phyloP scores from a whole-genome alignment of 805 yeast genomes.

The Myxozyma neotropica region DNA sequence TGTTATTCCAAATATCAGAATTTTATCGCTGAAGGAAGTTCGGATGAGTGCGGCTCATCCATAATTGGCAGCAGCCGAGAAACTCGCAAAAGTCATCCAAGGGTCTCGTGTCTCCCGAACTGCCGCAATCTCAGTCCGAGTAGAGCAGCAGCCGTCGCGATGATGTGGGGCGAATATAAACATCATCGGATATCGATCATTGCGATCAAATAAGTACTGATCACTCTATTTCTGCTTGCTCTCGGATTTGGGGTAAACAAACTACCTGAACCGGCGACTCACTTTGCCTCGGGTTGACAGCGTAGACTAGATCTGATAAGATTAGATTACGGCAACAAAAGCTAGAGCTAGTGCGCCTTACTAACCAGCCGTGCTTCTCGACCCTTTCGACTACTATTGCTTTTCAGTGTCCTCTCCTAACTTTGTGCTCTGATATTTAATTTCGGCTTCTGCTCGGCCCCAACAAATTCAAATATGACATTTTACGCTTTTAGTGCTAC shows the following conservation, averaged over 20 bases:
- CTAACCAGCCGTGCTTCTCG: neutral
- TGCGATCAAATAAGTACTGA: no score
- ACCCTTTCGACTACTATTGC: neutral
- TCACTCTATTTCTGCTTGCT: no score
- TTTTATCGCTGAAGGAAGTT: no score
- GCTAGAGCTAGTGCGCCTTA: neutral
- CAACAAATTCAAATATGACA: neutral
- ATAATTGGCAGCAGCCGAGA: neutral
- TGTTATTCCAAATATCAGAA: no score
- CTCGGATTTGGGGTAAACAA: no score
- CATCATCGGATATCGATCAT: no score
- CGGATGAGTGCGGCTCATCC: conserved; percentile 3
- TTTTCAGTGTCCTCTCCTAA: neutral
- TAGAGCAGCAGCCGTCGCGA: no score
- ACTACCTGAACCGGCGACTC: no score
- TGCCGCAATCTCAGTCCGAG: neutral
- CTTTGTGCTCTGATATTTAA: neutral
- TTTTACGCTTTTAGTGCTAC: neutral
- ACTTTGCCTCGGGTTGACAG: neutral
- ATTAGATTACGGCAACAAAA: neutral
- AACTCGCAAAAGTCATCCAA: neutral
- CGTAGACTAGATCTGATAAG: conserved; percentile 5
- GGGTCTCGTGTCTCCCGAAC: neutral
- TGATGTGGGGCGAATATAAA: no score
- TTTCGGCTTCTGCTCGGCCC: neutral